Base-by-base conservation (phyloP, 2,329 filamentous ascomycete genomes). In the Madurella mycetomatis region DNA sequence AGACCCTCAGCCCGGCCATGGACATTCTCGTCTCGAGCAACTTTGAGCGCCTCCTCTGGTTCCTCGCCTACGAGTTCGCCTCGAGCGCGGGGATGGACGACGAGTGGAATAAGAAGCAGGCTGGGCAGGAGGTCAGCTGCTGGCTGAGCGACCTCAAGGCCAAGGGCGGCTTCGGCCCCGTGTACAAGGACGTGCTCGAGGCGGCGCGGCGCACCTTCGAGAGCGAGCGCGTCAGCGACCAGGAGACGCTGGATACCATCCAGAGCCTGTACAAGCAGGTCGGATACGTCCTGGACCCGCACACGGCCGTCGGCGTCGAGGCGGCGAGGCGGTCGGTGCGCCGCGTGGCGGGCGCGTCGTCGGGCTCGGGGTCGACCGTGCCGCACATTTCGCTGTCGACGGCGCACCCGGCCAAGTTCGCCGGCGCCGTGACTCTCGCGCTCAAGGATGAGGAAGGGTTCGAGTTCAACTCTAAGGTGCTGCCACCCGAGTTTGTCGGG, bases 11-110 rank as follows among this genome's bases (percentile, higher is more conserved):
- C 63, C 94, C 94, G 0, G 94, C 94, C 44, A 97, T 99, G 94
- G 94, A 99, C 70, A 97, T 97, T 61, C 79, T 97, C 3, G 92
- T 97, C 12, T 92, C 88, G 19, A 94, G 88, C 70, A 99, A 99
- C 76, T 97, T 99, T 69, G 94, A 99, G 78, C 84, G 94, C 32
- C 79, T 99, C 5, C 79, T 99, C 11, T 97, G 92, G 92, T 96
- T 90, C 77, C 77, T 97, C 30, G 87, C 90, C 1, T 89, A 90
- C 73, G 81, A 88, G 62, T 86, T 85, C 57, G 84, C 83, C 16
- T 67, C 74, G 7, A 75, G 70, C 12, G 77, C 78, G 4, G 81
- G 81, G 48, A 82, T 85, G 78, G 81, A 86, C 63, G 80, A 84
- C 51, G 74, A 79, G 60, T 86, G 80, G 76, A 85, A 82, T 70